Base-by-base conservation (phyloP, 2,329 filamentous ascomycete species). In the Beauveria scarabaeidicola region DNA sequence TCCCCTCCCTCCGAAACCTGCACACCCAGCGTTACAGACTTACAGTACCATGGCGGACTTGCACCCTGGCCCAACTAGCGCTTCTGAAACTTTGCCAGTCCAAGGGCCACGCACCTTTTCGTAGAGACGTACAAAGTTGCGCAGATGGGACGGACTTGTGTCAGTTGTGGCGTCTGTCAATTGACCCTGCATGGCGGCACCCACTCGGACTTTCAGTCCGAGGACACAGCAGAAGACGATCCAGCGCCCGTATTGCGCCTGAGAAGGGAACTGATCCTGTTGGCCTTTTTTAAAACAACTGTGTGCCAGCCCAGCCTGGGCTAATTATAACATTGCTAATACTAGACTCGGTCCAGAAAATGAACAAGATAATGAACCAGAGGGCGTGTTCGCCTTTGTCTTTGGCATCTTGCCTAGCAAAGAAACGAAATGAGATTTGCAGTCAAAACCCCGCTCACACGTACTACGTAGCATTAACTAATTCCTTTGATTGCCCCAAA, bases 141-240 rank as follows among this genome's bases (percentile, higher is more conserved):
- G 21, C 46, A 58, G 46, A 58, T 58, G 55, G 55, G 46, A 57
- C 21, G 54, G 54, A 41, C 21, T 40, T 19, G 43, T 43, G 25
- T 51, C 55, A 58, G 55, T 58, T 58, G 55, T 51, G 55, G 55
- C 55, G 55, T 36, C 46, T 58, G 55, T 51, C 55, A 58, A 23
- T 54, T 51, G 41, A 50, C 46, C 55, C 55, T 44, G 55, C 23
- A 51, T 23, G 44, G 29, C 27, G 13, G 19, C 15, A 23, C 36
- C 41, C 52, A 41, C 41, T n/a, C 27, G 5, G 41, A 29, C 19
- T 53, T 5, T 8, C 17, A 36, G 27, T 41, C 15, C 40, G 6
- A 19, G 40, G 15, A 41, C 10, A 38, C 19, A 19, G n/a, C 38
- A 29, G 29, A 19, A 23, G 32, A 23, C 15, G 32, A 32, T 36